These are phyloP conservation scores for Leccinum incarnatum DNA, from an alignment of 768 basidiomycete species.

Conservation along the genomic window DNA sequence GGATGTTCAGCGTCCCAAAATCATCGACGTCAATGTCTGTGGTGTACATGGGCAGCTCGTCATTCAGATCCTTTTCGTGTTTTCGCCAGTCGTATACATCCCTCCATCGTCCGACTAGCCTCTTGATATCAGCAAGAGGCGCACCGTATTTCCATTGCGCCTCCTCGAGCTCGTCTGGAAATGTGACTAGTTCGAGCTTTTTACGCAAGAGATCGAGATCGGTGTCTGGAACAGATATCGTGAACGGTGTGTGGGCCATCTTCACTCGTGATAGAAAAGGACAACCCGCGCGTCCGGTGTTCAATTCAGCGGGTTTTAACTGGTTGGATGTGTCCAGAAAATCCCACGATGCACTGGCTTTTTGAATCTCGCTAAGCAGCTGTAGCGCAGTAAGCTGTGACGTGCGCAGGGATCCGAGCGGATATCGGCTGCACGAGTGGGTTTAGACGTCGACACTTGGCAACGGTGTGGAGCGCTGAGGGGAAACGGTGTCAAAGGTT, in stretches of 20 bases:
- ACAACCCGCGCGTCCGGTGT: background rate
- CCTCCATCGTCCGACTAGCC: conserved; percentile 50
- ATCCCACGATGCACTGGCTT: background rate
- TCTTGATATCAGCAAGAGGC: conserved; percentile 47
- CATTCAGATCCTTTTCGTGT: conserved; percentile 50
- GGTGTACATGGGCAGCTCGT: conserved; percentile 53
- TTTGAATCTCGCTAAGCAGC: background rate
- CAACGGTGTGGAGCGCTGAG: background rate
- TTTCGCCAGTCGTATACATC: conserved; percentile 55
- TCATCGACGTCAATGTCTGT: conserved; percentile 47
- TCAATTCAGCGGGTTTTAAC: too few species aligned
- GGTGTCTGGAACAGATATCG: conserved; percentile 43
- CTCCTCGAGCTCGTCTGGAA: conserved; percentile 58
- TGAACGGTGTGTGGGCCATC: conserved; percentile 44
- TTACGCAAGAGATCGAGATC: conserved; percentile 38
- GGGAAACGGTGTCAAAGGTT: too few species aligned
- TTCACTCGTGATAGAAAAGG: background rate
- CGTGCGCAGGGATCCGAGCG: background rate
- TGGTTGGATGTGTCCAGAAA: background rate
- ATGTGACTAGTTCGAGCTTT: conserved; percentile 46
- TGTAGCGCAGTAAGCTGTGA: background rate
- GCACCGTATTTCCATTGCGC: conserved; percentile 52
- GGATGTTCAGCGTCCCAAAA: conserved; percentile 49
- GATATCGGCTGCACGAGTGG: background rate
- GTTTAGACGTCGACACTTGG: background rate